A percentile compares a stretch with the other conserved stretches of the same genome.
phyloP scores from a whole-genome alignment of 331 rosid genomes.

The Malus hybrid region DNA sequence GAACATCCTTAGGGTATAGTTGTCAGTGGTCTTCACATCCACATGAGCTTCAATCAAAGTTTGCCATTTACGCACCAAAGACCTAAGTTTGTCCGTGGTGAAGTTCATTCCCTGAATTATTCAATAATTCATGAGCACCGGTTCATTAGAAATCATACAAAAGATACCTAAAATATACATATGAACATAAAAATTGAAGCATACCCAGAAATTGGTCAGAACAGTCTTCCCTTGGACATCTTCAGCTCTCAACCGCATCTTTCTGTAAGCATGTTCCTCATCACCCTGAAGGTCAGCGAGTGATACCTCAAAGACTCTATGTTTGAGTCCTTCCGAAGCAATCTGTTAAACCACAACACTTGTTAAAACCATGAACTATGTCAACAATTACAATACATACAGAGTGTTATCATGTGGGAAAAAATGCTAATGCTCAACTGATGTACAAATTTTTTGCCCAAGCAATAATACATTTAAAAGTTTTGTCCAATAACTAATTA shows the following conservation, averaged over 20 bases:
- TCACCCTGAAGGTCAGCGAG: conserved; percentile 92
- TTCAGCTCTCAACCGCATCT: conserved; percentile 90
- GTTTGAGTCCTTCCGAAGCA: conserved; percentile 95
- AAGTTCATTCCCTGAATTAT: conserved; percentile 69
- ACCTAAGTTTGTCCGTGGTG: conserved; percentile 84
- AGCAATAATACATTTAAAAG: no score
- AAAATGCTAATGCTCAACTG: background rate
- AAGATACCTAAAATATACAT: background rate
- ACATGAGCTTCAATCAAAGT: conserved; percentile 87
- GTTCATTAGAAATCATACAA: background rate
- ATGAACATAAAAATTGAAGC: background rate
- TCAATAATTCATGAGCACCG: background rate
- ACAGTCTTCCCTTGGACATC: conserved; percentile 90
- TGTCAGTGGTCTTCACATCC: conserved; percentile 89
- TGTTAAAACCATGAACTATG: background rate
- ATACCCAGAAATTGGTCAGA: conserved; percentile 87
- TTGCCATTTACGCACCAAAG: conserved; percentile 86
- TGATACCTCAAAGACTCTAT: conserved; percentile 83
- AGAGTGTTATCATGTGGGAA: background rate
- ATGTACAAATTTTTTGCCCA: no score
- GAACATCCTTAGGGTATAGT: conserved; percentile 70
- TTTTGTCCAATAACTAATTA: no score
- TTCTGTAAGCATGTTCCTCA: conserved; percentile 88
- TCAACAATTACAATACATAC: background rate
- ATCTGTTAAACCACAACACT: conserved; percentile 35